A percentile compares a stretch with the other conserved stretches of the same genome.
These are phyloP conservation scores for Hyphodiscus hymeniophilus DNA, from an alignment of 495 filamentous ascomycete species.

Conservation along the genomic window DNA sequence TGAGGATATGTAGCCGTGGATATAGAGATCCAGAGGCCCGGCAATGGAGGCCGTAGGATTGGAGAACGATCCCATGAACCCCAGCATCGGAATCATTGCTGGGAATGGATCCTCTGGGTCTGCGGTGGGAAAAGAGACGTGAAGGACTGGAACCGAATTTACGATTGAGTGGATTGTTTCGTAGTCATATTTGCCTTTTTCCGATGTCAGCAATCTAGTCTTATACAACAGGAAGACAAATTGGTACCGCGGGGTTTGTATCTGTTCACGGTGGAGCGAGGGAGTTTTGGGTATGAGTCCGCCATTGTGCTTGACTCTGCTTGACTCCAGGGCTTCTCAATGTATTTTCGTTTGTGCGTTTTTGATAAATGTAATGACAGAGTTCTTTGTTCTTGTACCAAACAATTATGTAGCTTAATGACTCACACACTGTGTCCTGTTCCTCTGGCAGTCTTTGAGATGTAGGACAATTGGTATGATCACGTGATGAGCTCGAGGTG, in stretches of 20 bases:
- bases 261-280: conserved; percentile 17
- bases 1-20: conserved; percentile 81
- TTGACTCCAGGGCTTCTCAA: too few species aligned
- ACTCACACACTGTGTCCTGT: too few species aligned
- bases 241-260: conserved; percentile 13
- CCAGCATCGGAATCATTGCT: conserved; percentile 79
- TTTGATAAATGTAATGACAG: too few species aligned
- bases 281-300: conserved; percentile 13
- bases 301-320: conserved; percentile 1
- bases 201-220: background rate
- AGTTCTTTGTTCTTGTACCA: too few species aligned
- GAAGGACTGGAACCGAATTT: conserved; percentile 66
- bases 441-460: too few species aligned
- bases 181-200: conserved; percentile 49
- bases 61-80: conserved; percentile 68
- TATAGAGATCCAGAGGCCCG: conserved; percentile 68
- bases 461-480: too few species aligned
- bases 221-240: background rate
- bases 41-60: conserved; percentile 34
- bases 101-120: conserved; percentile 61
- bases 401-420: too few species aligned
- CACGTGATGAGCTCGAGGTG: too few species aligned
- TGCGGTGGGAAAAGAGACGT: conserved; percentile 65
- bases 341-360: too few species aligned
- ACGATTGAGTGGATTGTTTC: conserved; percentile 72